Conservation (phyloP, 257 asterid genomes). For the Anisodus acutangulus region DNA sequence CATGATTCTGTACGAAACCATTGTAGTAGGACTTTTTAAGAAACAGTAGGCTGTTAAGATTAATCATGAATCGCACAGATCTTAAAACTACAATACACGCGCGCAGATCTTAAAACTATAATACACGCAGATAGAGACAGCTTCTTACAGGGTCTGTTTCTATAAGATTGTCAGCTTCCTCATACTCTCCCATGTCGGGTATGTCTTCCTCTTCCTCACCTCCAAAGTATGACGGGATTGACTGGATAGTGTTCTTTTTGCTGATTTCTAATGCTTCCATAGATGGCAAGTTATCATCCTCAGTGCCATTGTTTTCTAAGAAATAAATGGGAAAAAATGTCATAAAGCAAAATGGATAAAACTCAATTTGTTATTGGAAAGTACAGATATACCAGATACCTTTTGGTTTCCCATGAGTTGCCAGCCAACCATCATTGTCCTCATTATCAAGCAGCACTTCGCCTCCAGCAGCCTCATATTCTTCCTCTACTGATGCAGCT, state of each 20-base stretch:
- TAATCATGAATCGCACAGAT: not conserved
- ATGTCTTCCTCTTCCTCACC: slow-evolving; percentile 93
- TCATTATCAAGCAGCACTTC: slow-evolving; percentile 88
- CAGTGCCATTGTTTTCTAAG: slow-evolving; percentile 64
- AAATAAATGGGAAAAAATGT: slow-evolving; percentile 33
- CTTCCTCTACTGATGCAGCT: slow-evolving; percentile 95
- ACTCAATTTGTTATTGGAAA: not conserved
- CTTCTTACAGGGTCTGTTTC: slow-evolving; percentile 86
- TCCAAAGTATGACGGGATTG: slow-evolving; percentile 84
- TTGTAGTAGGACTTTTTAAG: not conserved
- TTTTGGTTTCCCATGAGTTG: slow-evolving; percentile 95
- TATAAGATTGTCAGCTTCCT: slow-evolving; percentile 75
- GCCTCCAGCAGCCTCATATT: slow-evolving; percentile 97
- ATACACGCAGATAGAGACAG: not conserved
- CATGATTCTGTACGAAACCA: not conserved
- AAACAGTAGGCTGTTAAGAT: not conserved
- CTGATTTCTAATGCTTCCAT: slow-evolving; percentile 83
- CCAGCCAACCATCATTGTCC: slow-evolving; percentile 95
- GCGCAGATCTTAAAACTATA: not conserved
- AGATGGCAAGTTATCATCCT: slow-evolving; percentile 82
- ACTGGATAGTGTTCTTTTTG: slow-evolving; percentile 64
- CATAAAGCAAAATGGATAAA: slow-evolving; percentile 13
- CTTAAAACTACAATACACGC: not conserved
- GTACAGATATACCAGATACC: slow-evolving; percentile 42
- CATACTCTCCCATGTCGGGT: slow-evolving; percentile 91